Base-by-base conservation (phyloP, 306 rosid species). In the Inga leiocalycina region DNA sequence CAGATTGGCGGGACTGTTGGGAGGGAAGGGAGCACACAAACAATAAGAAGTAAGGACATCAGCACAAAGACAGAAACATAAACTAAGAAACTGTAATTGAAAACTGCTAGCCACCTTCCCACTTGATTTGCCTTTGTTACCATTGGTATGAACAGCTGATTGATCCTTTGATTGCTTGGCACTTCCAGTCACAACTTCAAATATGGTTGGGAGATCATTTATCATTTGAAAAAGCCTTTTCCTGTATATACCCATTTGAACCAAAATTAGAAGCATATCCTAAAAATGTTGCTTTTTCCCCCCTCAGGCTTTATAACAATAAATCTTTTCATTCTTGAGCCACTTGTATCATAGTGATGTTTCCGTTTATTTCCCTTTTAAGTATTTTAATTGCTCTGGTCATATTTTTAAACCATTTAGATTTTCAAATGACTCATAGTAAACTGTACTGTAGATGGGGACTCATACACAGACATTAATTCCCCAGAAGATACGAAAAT, bases 151-250 rank as follows among this genome's bases (percentile, higher is more conserved):
- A 86, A 92, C 83, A 70, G 88, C 82, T 11, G 90, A 88, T 70
- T 83, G 91, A 68, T 88, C 91, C 86, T 84, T 86, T n/a, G 88
- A 77, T 87, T 91, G 98, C 89, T 94, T 96, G 54, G 79, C 90
- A 77, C 73, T 86, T 79, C 97, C 99, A 49, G 92, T 92, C 75
- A 93, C 98, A 71, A 96, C 94, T 88, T 96, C 98, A 83, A 94
- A 96, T 77, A 96, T 93, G 64, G 98, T 96, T 68, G 99, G 98
- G 84, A 96, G 91, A 74, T 96, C 99, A 84, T 96, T 96, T 80
- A 96, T 94, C 98, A 96, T 89, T 91, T 94, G 99, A 80, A 96
- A 94, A 82, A 94, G 98, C 92, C 96, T 89, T 88, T 88, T 88
- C 90, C 88, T 88, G 88, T 67, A 85, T 79, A 83, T 85, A 84